A percentile compares a stretch with the other conserved stretches of the same genome.
Conservation (phyloP, 495 filamentous ascomycete genomes). For the Neurospora tetrasperma region DNA sequence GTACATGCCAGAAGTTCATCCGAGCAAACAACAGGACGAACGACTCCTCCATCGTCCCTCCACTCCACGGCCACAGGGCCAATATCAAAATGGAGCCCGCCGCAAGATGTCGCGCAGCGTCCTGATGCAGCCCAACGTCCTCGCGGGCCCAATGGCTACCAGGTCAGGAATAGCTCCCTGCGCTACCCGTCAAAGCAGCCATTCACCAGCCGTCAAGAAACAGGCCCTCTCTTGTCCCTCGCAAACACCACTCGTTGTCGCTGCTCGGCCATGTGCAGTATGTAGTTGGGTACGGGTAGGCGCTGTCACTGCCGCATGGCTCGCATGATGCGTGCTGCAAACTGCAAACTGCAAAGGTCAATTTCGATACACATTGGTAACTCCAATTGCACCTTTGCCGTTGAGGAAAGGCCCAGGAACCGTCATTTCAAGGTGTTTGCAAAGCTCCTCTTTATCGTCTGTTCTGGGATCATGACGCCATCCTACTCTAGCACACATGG, state of each 20-base stretch:
- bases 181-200: background rate
- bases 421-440: background rate
- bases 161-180: background rate
- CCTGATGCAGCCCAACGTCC: background rate
- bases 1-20: background rate
- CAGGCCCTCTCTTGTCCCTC: background rate
- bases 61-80: background rate
- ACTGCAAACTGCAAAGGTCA: background rate
- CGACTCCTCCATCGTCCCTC: background rate
- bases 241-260: background rate
- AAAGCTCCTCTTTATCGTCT: background rate
- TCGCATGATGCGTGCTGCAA: background rate
- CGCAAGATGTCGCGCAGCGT: background rate
- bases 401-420: background rate
- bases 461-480: background rate
- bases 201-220: background rate
- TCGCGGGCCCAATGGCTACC: background rate
- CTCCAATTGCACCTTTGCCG: background rate
- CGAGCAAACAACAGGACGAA: background rate
- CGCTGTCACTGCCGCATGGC: background rate
- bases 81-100: background rate
- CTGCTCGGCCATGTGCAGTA: background rate
- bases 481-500: background rate
- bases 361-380: background rate
- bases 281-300: background rate